Percentiles rank a stretch among this genome's conserved stretches.
phyloP scores from a whole-genome alignment of 441 rosid genomes.

The Euphorbia celastroides region DNA sequence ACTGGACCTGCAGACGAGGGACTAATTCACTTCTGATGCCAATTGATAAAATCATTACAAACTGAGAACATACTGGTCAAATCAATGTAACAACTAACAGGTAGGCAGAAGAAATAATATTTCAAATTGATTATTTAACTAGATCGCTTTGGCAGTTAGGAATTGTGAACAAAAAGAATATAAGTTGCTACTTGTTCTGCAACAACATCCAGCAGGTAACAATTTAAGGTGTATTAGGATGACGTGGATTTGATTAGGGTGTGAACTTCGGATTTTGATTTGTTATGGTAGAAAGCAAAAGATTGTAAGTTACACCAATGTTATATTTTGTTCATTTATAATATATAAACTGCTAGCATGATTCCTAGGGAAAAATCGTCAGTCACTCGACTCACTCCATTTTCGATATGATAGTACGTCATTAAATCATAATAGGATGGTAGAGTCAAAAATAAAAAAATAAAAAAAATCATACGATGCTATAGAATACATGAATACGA shows the following conservation, averaged over 20 bases:
- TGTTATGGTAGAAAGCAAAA: background rate
- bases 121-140: background rate
- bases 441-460: no score
- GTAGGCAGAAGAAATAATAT: background rate
- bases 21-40: slow-evolving; percentile 21
- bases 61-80: background rate
- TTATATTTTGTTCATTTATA: background rate
- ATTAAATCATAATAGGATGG: background rate
- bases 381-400: no score
- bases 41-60: background rate
- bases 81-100: slow-evolving; percentile 9
- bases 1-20: slow-evolving; percentile 43
- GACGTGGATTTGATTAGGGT: background rate
- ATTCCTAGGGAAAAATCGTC: background rate
- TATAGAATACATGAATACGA: background rate
- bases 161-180: background rate
- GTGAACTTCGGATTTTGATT: background rate
- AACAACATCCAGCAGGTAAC: background rate
- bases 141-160: background rate
- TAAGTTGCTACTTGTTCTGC: background rate
- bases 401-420: no score
- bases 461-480: background rate
- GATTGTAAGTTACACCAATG: background rate
- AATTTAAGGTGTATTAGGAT: background rate
- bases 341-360: background rate